phyloP scores from a whole-genome alignment of 345 rosid species.

The Lepidium sativum region DNA sequence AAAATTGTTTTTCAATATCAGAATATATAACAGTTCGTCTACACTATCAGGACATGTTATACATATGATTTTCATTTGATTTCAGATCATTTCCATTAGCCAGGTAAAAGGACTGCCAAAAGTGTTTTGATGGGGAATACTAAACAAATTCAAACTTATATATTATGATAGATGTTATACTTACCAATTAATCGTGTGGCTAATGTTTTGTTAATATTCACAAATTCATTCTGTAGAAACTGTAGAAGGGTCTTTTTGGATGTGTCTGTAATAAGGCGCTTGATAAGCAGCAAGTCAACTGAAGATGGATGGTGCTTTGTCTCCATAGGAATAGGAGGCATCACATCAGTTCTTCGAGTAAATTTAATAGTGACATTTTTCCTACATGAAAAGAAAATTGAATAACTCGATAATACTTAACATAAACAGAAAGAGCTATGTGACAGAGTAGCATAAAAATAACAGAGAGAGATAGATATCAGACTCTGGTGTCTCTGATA shows the following conservation, averaged over 20 bases:
- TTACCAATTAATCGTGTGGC: conserved; percentile 85
- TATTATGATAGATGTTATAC: background rate
- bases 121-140: background rate
- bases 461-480: conserved; percentile 23
- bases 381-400: conserved; percentile 30
- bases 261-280: conserved; percentile 83
- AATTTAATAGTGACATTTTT: conserved; percentile 78
- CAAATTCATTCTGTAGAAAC: conserved; percentile 95
- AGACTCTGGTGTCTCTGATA: conserved; percentile 74
- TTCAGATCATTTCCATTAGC: background rate
- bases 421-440: background rate
- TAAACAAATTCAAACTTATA: background rate
- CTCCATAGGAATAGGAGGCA: conserved; percentile 94
- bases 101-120: background rate
- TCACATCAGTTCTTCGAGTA: conserved; percentile 84
- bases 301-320: conserved; percentile 97
- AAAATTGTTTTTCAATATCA: background rate
- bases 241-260: conserved; percentile 75
- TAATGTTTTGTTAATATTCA: conserved; percentile 66
- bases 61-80: background rate
- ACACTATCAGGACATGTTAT: background rate
- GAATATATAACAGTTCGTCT: background rate
- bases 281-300: conserved; percentile 87
- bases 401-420: background rate
- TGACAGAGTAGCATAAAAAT: conserved; percentile 1